Evolutionary conservation across 371 early-diverging fungal species (phyloP).

Genomic region (Dichotomocladium elegans): DNA sequence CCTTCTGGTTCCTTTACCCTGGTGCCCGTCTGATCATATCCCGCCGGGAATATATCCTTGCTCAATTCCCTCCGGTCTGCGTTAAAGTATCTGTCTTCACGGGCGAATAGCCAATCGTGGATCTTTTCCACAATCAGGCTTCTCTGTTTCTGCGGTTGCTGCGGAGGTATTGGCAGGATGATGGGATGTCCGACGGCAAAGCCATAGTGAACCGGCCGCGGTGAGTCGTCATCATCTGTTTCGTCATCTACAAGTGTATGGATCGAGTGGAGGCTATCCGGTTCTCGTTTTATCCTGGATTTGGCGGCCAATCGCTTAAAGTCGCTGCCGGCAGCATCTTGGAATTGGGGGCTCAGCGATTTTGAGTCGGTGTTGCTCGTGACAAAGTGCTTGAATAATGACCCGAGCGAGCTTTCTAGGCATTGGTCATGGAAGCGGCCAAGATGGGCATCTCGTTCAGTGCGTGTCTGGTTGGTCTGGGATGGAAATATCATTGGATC

Average conservation of each 20-base stretch:
- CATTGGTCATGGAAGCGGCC: background rate
- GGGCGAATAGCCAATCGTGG: constrained; percentile 20
- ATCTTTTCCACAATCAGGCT: constrained; percentile 12
- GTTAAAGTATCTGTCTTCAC: constrained; percentile 38
- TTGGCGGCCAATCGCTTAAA: constrained; percentile 26
- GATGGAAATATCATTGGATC: too few relatives aligned
- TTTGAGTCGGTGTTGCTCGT: background rate
- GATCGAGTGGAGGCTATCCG: background rate
- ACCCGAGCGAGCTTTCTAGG: background rate
- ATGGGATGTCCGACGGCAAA: constrained; percentile 4
- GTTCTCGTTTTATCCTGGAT: constrained; percentile 11
- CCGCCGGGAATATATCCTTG: constrained; percentile 37
- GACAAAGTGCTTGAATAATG: background rate
- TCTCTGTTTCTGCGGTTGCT: background rate
- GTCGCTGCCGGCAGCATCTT: constrained; percentile 17
- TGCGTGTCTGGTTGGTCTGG: too few relatives aligned
- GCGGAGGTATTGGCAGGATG: constrained; percentile 6
- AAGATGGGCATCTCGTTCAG: background rate
- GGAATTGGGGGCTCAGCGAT: background rate
- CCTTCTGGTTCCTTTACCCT: too few relatives aligned
- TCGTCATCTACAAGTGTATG: background rate
- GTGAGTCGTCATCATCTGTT: constrained; percentile 1
- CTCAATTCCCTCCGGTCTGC: constrained; percentile 30
- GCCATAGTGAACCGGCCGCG: background rate
- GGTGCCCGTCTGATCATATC: too few relatives aligned